These are phyloP conservation scores for Lecanicillium sp. DNA, from an alignment of 2,329 filamentous ascomycete genomes.

Conservation along the genomic window DNA sequence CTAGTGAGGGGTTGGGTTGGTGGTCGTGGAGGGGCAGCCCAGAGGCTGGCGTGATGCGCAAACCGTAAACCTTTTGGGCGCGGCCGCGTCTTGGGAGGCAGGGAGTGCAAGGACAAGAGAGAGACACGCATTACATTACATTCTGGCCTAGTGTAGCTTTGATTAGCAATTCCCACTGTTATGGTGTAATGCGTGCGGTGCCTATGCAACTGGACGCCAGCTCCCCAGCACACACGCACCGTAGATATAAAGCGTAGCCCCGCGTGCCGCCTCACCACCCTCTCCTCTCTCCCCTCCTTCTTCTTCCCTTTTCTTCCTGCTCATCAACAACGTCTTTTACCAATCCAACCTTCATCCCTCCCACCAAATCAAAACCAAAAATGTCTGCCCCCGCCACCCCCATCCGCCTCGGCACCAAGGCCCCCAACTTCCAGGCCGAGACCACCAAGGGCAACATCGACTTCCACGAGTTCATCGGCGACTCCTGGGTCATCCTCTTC, in stretches of 20 bases:
- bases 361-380: slow-evolving; percentile 14
- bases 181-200: background rate
- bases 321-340: background rate
- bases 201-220: background rate
- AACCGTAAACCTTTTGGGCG: too few species aligned
- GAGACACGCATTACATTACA: too few species aligned
- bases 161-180: slow-evolving; percentile 9
- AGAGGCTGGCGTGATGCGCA: too few species aligned
- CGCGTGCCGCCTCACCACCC: background rate
- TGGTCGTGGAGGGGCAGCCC: slow-evolving; percentile 7
- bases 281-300: background rate
- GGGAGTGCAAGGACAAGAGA: too few species aligned
- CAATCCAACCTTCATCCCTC: background rate
- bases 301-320: background rate
- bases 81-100: too few species aligned
- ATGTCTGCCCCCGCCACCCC: slow-evolving; percentile 29
- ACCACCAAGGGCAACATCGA: slow-evolving; percentile 73
- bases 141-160: background rate
- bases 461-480: slow-evolving; percentile 75
- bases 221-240: background rate
- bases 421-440: slow-evolving; percentile 79
- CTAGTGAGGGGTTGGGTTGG: slow-evolving; percentile 7
- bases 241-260: background rate
- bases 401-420: slow-evolving; percentile 59
- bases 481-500: slow-evolving; percentile 78